Evolutionary conservation across 108 stramenopile species (phyloP), one percentile per base, ranked within the genome.

Genomic region (Asterionellopsis glacialis): DNA sequence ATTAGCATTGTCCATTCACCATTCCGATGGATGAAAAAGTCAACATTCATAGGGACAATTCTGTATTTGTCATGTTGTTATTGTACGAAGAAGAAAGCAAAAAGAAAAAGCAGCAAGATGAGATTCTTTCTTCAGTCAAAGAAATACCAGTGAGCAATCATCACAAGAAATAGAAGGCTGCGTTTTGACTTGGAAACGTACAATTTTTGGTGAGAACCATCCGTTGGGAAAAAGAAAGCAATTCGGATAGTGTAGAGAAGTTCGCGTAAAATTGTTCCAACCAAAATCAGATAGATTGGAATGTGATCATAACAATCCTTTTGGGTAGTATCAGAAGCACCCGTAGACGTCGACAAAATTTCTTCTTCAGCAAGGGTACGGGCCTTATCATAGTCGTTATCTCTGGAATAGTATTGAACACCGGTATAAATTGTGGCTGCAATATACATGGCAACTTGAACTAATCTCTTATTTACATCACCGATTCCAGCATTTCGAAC

Each of bases 1-100:
- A 84, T 80, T 11, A 84, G 53, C 79, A 84, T 77, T 21, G 52
- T 80, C 82, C 82, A 84, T 55, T 84, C 82, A 13, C 88, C 88
- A 33, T 79, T 79, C 4, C 88, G 73, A 70, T 90, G 88, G 33
- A 83, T 84, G 48, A 43, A 51, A 65, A 76, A 86, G 19, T 79
- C 71, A 39, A 83, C 63, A 51, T 88, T 81, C 64, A 83, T 70
- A 11, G 84, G 84, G 4, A 86, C 81, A 22, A 50, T 2, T 2
- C 33, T 33, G 7, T 33, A 5, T 5, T 33, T 33, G 33, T 33
- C n/a, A n/a, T n/a, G n/a, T 64, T 38, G 43, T 23, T 40, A 63
- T 73, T 40, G 19, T 52, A 28, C 47, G 16, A 52, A 10, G 45
- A 23, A 28, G 61, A 43, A 27, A 56, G 43, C 12, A 19, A 3